A percentile compares a stretch with the other conserved stretches of the same genome.
phyloP scores from a whole-genome alignment of 2,329 filamentous ascomycete species.

The Paracoccidioides lutzii region DNA sequence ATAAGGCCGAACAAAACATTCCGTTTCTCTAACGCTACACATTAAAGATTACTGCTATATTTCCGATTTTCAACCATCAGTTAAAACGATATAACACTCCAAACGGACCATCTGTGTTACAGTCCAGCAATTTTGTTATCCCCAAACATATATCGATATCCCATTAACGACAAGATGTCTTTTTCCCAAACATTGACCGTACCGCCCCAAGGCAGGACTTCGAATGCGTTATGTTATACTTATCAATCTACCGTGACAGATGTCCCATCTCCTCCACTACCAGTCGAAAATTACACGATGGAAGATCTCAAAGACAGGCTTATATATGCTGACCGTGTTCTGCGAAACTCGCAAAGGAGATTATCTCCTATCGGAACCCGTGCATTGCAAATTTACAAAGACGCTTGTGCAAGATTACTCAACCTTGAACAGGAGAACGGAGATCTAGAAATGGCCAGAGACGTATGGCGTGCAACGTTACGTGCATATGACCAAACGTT shows the following conservation, averaged over 20 bases:
- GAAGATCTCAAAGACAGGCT: background rate
- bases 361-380: background rate
- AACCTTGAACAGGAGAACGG: background rate
- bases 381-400: background rate
- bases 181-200: background rate
- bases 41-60: background rate
- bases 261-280: background rate
- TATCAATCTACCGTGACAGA: background rate
- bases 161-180: background rate
- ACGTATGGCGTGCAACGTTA: background rate
- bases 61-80: background rate
- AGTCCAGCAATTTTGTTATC: background rate
- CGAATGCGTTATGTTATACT: background rate
- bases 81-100: background rate
- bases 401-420: background rate
- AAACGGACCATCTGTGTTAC: background rate
- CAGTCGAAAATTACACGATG: background rate
- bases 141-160: background rate
- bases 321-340: background rate
- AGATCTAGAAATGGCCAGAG: background rate
- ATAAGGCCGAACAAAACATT: background rate
- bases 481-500: background rate
- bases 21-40: background rate
- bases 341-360: background rate
- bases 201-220: background rate